phyloP scores from a whole-genome alignment of 1,139 yeast genomes.

The Yamadazyma dendronema region DNA sequence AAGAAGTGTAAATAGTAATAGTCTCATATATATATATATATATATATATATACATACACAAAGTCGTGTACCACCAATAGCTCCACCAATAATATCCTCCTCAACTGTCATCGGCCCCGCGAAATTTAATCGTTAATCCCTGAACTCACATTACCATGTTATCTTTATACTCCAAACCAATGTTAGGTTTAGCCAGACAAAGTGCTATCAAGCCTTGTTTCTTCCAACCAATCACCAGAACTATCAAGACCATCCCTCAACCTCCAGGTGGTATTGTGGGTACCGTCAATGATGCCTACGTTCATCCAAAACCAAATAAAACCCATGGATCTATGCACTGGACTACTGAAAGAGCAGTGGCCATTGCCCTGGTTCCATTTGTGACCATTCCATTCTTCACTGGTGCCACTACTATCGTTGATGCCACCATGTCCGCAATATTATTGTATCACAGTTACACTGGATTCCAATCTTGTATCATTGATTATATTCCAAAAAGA shows the following conservation, averaged over 20 bases:
- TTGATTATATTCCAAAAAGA: conserved; percentile 85
- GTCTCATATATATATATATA: conserved; percentile 1
- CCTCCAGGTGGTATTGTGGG: conserved; percentile 73
- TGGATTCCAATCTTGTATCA: conserved; percentile 83
- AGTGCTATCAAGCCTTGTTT: conserved; percentile 1
- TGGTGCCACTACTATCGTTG: conserved; percentile 69
- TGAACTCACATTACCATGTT: conserved; percentile 6
- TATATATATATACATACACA: conserved; percentile 2
- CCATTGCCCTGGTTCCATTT: conserved; percentile 73
- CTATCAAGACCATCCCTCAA: conserved; percentile 47
- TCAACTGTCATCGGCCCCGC: conserved; percentile 13
- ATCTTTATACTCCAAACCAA: conserved; percentile 9
- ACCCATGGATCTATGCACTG: conserved; percentile 87
- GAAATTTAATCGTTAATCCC: too few species aligned
- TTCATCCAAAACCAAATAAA: conserved; percentile 57
- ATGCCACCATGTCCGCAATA: conserved; percentile 62
- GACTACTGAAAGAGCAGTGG: conserved; percentile 73
- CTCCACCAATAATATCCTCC: conserved; percentile 10
- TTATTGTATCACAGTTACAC: conserved; percentile 73
- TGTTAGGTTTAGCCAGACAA: conserved; percentile 9
- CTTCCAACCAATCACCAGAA: conserved; percentile 16
- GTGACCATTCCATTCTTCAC: conserved; percentile 68
- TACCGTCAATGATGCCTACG: conserved; percentile 77
- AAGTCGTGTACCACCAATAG: background rate
- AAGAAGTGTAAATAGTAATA: conserved; percentile 12